Evolutionary conservation across 129 eudicot species (phyloP).

Genomic region (Calendula officinalis): DNA sequence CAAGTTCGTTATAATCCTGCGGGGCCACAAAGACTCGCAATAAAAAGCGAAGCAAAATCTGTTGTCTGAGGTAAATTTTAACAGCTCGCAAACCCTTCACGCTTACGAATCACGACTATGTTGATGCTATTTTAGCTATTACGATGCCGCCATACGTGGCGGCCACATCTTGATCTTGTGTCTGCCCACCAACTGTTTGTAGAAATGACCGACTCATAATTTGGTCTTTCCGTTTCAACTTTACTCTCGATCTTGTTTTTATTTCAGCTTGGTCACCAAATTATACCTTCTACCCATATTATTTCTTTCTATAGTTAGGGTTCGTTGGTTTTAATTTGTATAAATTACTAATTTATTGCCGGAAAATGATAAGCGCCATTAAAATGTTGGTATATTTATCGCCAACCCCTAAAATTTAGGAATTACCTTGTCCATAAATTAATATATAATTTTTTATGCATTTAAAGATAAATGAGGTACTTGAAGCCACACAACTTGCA

Average conservation of each 20-base stretch:
- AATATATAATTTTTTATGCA: too few species aligned
- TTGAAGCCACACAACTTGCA: conserved; percentile 64
- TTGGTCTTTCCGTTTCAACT: background rate
- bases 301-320: background rate
- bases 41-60: background rate
- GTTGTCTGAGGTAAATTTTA: background rate
- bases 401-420: background rate
- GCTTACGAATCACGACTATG: too few species aligned
- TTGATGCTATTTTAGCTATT: too few species aligned
- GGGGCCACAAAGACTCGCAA: background rate
- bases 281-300: background rate
- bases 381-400: too few species aligned
- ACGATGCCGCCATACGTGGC: too few species aligned
- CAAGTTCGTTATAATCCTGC: too few species aligned
- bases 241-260: background rate
- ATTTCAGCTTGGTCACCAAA: background rate
- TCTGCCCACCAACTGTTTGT: conserved; percentile 37
- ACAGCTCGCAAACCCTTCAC: background rate
- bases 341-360: too few species aligned
- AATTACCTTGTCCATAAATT: too few species aligned
- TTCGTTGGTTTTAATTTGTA: background rate
- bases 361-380: too few species aligned
- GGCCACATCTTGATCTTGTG: too few species aligned
- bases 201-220: conserved; percentile 18
- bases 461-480: conserved; percentile 59